Evolutionary conservation across 179 eudicot species (phyloP).

Genomic region (Heliamphora pulchella): DNA sequence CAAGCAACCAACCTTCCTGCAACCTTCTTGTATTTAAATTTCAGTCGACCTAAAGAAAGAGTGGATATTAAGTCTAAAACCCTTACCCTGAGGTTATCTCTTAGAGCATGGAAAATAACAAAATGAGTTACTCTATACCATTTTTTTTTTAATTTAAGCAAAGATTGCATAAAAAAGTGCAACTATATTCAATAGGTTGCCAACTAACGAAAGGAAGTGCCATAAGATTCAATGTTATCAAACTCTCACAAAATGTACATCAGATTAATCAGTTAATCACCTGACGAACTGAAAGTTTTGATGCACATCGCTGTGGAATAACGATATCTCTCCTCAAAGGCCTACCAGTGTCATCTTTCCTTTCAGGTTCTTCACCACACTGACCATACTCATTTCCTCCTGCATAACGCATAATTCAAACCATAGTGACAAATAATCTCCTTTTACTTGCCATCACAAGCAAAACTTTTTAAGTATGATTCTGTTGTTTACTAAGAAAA

Average conservation of each 20-base stretch:
- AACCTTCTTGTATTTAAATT: neutral
- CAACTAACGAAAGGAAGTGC: neutral
- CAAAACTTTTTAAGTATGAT: neutral
- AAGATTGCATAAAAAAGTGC: neutral
- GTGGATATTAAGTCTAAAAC: neutral
- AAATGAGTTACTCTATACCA: neutral
- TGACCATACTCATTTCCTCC: slow-evolving; percentile 99
- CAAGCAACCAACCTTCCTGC: neutral
- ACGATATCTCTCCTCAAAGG: slow-evolving; percentile 81
- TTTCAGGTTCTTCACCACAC: slow-evolving; percentile 94
- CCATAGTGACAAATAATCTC: slow-evolving; percentile 3
- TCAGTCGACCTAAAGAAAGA: neutral
- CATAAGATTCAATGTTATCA: neutral
- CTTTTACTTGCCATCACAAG: neutral
- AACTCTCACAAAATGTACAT: neutral
- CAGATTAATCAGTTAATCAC: slow-evolving; percentile 22
- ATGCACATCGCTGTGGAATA: slow-evolving; percentile 83
- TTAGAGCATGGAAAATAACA: neutral
- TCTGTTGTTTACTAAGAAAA: neutral
- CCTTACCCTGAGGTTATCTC: neutral
- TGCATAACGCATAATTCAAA: slow-evolving; percentile 24
- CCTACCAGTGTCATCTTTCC: slow-evolving; percentile 68
- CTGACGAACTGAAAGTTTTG: slow-evolving; percentile 87
- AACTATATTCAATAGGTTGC: neutral
- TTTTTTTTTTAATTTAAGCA: neutral